phyloP scores from a whole-genome alignment of 768 basidiomycete genomes.

The Lactarius trivialis region DNA sequence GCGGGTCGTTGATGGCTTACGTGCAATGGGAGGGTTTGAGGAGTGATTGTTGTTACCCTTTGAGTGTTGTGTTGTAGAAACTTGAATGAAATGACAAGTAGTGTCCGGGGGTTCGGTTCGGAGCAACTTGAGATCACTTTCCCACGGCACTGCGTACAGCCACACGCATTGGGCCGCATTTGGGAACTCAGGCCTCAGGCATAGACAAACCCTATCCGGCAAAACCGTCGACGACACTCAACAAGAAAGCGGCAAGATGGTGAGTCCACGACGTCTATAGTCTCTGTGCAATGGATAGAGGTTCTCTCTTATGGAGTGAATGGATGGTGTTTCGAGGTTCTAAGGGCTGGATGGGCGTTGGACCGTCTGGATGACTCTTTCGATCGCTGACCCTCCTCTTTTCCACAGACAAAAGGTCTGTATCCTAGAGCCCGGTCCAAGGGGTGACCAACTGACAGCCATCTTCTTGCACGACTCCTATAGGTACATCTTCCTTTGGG shows the following conservation, averaged over 20 bases:
- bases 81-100: neutral
- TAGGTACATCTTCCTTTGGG: slow-evolving; percentile 96
- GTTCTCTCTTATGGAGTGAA: slow-evolving; percentile 14
- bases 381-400: slow-evolving; percentile 23
- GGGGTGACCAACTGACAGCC: slow-evolving; percentile 18
- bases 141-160: slow-evolving; percentile 13
- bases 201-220: slow-evolving; percentile 21
- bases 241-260: slow-evolving; percentile 40
- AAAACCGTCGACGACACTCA: slow-evolving; percentile 24
- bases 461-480: slow-evolving; percentile 16
- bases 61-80: neutral
- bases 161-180: slow-evolving; percentile 1
- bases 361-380: slow-evolving; percentile 32
- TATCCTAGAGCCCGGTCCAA: slow-evolving; percentile 16
- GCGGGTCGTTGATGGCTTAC: slow-evolving; percentile 63
- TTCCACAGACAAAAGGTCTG: slow-evolving; percentile 73
- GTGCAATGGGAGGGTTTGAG: slow-evolving; percentile 43
- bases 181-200: neutral
- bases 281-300: slow-evolving; percentile 13
- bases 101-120: slow-evolving; percentile 10
- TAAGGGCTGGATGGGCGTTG: slow-evolving; percentile 31
- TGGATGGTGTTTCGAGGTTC: slow-evolving; percentile 23
- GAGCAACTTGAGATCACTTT: neutral
- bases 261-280: slow-evolving; percentile 32
- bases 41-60: slow-evolving; percentile 8